phyloP scores from a whole-genome alignment of 306 rosid species.

The Lablab purpureus region DNA sequence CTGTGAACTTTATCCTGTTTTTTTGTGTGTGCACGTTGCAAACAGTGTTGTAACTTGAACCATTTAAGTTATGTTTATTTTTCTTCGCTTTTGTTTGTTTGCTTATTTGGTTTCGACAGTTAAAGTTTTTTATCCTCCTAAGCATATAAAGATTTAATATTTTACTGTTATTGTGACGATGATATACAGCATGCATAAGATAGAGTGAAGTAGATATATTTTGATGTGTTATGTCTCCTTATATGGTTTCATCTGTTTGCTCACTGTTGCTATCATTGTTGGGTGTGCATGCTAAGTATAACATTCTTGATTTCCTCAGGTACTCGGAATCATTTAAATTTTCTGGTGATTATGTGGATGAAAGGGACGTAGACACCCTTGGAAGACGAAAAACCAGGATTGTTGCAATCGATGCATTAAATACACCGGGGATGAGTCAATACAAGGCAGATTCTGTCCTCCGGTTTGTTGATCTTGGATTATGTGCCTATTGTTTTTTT shows the following conservation, averaged over 20 bases:
- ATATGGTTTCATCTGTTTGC: conserved; percentile 6
- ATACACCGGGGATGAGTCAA: conserved; percentile 77
- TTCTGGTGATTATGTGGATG: conserved; percentile 77
- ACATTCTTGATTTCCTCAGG: conserved; percentile 53
- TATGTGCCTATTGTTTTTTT: conserved; percentile 29
- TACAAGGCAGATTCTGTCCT: conserved; percentile 67
- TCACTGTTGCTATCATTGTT: conserved; percentile 14
- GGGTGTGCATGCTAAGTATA: background rate
- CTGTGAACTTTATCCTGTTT: conserved; percentile 4
- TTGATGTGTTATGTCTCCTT: conserved; percentile 20
- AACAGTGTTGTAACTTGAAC: background rate
- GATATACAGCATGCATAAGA: conserved; percentile 28
- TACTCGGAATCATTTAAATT: conserved; percentile 85
- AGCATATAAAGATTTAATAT: background rate
- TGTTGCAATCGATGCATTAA: conserved; percentile 86
- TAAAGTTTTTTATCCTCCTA: background rate
- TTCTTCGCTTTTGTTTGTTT: conserved; percentile 12
- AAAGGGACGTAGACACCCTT: conserved; percentile 58
- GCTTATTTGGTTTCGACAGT: background rate
- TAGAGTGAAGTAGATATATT: conserved; percentile 8
- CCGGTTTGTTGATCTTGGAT: conserved; percentile 64
- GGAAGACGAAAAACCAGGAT: conserved; percentile 84
- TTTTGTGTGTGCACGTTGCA: background rate
- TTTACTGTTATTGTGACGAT: conserved; percentile 4
- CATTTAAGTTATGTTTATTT: background rate